Evolutionary conservation across 345 rosid genomes (phyloP).

Genomic region (Ricinus communis): DNA sequence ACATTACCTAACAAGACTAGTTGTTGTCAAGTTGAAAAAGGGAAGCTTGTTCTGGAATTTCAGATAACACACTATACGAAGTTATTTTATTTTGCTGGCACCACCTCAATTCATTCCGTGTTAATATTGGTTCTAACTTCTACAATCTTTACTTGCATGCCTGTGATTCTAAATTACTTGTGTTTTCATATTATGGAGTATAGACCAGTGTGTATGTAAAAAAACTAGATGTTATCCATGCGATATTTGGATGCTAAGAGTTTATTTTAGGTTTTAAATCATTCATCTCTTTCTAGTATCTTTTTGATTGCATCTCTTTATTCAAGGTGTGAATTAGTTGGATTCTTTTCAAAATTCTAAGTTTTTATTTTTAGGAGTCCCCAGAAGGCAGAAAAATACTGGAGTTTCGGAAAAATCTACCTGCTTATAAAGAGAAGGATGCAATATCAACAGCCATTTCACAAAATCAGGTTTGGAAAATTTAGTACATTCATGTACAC

Average conservation of each 20-base stretch:
- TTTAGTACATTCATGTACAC: background rate
- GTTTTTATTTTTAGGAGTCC: constrained; percentile 49
- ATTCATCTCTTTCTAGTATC: background rate
- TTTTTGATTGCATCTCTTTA: constrained; percentile 7
- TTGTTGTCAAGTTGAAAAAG: background rate
- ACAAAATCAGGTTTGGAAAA: constrained; percentile 61
- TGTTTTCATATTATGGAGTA: background rate
- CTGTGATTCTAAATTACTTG: background rate
- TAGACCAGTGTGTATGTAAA: background rate
- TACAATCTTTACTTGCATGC: background rate
- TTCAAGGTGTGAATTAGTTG: background rate
- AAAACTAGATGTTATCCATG: background rate
- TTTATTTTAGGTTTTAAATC: background rate
- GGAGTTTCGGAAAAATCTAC: constrained; percentile 68
- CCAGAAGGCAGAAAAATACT: constrained; percentile 62
- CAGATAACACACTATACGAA: background rate
- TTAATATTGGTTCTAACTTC: background rate
- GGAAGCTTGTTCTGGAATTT: background rate
- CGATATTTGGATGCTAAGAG: background rate
- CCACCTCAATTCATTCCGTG: background rate
- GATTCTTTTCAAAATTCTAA: background rate
- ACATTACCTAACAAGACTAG: background rate
- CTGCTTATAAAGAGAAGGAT: constrained; percentile 80
- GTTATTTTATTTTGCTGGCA: background rate
- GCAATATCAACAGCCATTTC: constrained; percentile 55